Conservation (phyloP, 306 rosid species). For the Begonia fuchsioides region DNA sequence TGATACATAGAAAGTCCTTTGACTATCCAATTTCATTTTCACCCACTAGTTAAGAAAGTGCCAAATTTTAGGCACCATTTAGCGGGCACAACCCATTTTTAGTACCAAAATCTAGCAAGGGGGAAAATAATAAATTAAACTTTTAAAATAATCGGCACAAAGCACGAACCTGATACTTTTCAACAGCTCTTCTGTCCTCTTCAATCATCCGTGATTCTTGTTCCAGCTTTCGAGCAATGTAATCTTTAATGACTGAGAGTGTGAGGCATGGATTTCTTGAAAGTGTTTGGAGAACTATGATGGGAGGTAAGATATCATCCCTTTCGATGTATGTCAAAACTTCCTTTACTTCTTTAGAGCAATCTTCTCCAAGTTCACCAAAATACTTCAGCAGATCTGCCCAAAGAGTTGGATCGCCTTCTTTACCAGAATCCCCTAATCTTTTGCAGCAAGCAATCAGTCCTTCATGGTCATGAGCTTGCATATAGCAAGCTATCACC, state of each 20-base stretch:
- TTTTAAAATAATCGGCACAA: background rate
- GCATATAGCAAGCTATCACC: constrained; percentile 96
- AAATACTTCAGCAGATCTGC: constrained; percentile 87
- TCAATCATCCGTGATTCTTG: constrained; percentile 89
- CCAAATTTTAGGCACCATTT: too few species aligned
- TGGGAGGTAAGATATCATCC: constrained; percentile 92
- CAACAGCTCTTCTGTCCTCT: constrained; percentile 78
- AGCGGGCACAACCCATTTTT: too few species aligned
- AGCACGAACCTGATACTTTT: constrained; percentile 71
- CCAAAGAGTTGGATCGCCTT: constrained; percentile 94
- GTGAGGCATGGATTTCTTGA: constrained; percentile 84
- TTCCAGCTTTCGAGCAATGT: constrained; percentile 88
- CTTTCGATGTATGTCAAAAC: constrained; percentile 81
- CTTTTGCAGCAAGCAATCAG: constrained; percentile 88
- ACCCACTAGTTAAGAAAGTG: too few species aligned
- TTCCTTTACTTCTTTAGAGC: constrained; percentile 94
- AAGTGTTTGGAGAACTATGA: constrained; percentile 86
- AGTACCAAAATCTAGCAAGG: too few species aligned
- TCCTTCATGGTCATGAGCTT: constrained; percentile 82
- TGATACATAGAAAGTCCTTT: too few species aligned
- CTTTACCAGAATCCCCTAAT: constrained; percentile 76
- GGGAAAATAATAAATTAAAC: too few species aligned
- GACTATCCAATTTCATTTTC: too few species aligned
- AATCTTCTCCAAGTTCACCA: constrained; percentile 98
- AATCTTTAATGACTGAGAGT: constrained; percentile 88